These are phyloP conservation scores for Silene conica DNA, from an alignment of 148 eudicot genomes.

Conservation along the genomic window DNA sequence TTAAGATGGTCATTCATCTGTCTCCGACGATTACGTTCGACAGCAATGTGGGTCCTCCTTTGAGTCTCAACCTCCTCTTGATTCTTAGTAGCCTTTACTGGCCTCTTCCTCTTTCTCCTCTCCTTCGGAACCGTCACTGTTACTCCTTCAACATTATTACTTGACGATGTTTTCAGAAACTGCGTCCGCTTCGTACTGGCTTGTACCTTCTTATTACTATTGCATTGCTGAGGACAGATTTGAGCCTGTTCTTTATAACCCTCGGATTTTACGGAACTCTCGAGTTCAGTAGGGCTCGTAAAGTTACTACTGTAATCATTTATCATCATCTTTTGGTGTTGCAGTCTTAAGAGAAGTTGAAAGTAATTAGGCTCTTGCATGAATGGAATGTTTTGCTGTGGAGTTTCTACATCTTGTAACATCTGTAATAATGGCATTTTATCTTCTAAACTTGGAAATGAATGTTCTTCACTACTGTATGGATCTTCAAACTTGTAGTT, in stretches of 20 bases:
- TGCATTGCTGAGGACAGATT: not conserved
- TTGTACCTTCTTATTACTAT: not conserved
- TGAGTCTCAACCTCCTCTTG: slow-evolving; percentile 52
- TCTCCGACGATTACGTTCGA: slow-evolving; percentile 52
- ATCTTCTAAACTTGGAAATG: slow-evolving; percentile 32
- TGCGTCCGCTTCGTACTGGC: slow-evolving; percentile 4
- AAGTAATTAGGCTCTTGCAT: slow-evolving; percentile 38
- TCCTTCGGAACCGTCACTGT: not conserved
- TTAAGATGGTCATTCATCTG: slow-evolving; percentile 59
- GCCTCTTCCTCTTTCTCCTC: slow-evolving; percentile 27
- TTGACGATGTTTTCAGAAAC: not conserved
- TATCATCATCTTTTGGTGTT: slow-evolving; percentile 23
- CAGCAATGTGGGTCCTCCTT: slow-evolving; percentile 65
- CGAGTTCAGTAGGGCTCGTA: slow-evolving; percentile 22
- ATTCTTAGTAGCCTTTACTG: slow-evolving; percentile 29
- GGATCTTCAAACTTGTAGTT: too few relatives aligned
- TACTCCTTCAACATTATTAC: not conserved
- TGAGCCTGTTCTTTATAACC: not conserved
- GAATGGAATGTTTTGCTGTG: slow-evolving; percentile 1
- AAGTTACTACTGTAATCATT: slow-evolving; percentile 1
- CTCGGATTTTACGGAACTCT: slow-evolving; percentile 24
- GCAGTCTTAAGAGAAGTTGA: slow-evolving; percentile 35
- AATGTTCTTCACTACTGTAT: not conserved
- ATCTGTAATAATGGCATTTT: slow-evolving; percentile 48
- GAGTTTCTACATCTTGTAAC: slow-evolving; percentile 31